Evolutionary conservation across 768 basidiomycete genomes (phyloP), one percentile per base, ranked within the genome.

Genomic region (Pulveroboletus sp.): DNA sequence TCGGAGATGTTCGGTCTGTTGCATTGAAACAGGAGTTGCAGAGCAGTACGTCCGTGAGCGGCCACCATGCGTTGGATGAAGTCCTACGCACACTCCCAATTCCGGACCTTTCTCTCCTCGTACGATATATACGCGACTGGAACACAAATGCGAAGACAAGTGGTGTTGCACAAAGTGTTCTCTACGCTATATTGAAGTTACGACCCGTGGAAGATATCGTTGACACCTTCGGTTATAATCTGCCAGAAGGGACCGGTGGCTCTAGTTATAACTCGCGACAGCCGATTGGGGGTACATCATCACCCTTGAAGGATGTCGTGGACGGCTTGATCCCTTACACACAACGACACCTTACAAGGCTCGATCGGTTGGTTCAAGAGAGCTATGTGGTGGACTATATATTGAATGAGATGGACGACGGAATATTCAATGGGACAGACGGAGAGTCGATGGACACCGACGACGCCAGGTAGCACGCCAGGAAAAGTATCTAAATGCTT

Each of bases 351-450:
- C 79, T 94, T 38, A 71, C 83, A 33, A 75, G 94, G 57, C 79
- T 93, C 66, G 91, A 94, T 51, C 80, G 83, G 62, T 70, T 96
- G 48, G 80, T 96, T 30, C 91, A 96, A 71, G 96, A 98, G 62
- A 96, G 92, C 65, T 98, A 93, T 61, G 83, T 96, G 55, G 81
- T 99, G 48, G 96, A 99, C 65, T 94, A 89, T 56, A 74, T 93
- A 49, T 71, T 93, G 28, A 80, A 79, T 14, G 89, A 93, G 73
- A 93, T 93, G 90, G 90, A 91, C 61, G 84, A 79, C 55, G 86
- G 85, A 24, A 76, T 87, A 68, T 79, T 87, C 47, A 76, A 74
- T 56, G 74, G 66, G 24, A 72, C 74, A 30, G 77, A 79, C 18
- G 71, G 72, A 30, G 63, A 57, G 21, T 53, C 54, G 38, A 77